Conservation (phyloP, 208 protist species). For the Strigomonas culicis region DNA sequence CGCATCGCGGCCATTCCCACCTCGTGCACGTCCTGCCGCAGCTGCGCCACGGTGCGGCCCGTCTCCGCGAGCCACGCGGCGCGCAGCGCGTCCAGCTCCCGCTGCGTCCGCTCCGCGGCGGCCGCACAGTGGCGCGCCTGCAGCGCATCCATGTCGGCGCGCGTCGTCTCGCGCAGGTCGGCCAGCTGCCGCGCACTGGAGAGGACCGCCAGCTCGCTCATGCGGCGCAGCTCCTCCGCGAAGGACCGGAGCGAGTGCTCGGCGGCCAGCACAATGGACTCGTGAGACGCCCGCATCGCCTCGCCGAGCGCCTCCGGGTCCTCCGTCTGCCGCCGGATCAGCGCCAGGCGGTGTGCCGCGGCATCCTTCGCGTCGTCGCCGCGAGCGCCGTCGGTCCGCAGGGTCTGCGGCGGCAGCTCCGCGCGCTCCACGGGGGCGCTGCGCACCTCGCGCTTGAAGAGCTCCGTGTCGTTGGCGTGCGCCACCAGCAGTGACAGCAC, state of each 20-base stretch:
- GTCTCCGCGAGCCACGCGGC: constrained; percentile 31
- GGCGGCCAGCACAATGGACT: constrained; percentile 39
- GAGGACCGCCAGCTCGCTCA: constrained; percentile 31
- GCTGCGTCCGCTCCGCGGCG: constrained; percentile 35
- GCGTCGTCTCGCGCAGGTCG: constrained; percentile 20
- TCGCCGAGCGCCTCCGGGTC: constrained; percentile 27
- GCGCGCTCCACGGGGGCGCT: background rate
- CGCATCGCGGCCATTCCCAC: constrained; percentile 22
- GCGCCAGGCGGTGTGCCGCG: constrained; percentile 18
- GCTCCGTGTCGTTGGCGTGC: constrained; percentile 76
- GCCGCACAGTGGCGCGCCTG: constrained; percentile 32
- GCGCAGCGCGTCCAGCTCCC: constrained; percentile 52
- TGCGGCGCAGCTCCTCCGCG: constrained; percentile 45
- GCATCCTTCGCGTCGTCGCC: constrained; percentile 10
- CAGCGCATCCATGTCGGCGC: constrained; percentile 43
- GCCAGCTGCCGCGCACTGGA: constrained; percentile 29
- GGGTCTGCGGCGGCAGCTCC: background rate
- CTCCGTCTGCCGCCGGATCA: constrained; percentile 22
- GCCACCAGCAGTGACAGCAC: constrained; percentile 68
- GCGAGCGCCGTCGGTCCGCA: background rate
- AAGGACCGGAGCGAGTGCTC: constrained; percentile 62
- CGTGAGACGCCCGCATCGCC: constrained; percentile 31
- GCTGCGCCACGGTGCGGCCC: constrained; percentile 26
- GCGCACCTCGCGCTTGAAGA: constrained; percentile 66
- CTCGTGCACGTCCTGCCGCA: constrained; percentile 44